Evolutionary conservation across 106 monocot genomes (phyloP).

Genomic region (Phalaenopsis aphrodite): DNA sequence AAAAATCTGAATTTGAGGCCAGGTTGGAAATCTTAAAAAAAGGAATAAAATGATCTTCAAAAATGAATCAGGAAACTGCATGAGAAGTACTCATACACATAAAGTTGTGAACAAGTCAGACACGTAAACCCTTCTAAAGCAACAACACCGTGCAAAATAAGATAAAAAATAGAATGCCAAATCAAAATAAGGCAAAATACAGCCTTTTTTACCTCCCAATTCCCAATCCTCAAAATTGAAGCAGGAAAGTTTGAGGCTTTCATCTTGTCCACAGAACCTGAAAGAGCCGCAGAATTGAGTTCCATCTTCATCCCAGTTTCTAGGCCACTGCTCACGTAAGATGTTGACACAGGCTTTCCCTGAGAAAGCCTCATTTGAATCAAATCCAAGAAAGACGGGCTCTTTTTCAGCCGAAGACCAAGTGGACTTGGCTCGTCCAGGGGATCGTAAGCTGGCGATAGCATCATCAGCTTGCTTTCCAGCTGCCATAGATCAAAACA

Average conservation of each 20-base stretch:
- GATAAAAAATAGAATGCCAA: neutral
- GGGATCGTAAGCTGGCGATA: slow-evolving; percentile 21
- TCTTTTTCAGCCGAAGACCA: slow-evolving; percentile 62
- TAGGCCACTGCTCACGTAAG: slow-evolving; percentile 5
- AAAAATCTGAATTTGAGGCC: too few species aligned
- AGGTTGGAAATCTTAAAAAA: neutral
- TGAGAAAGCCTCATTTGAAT: slow-evolving; percentile 57
- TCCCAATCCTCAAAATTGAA: slow-evolving; percentile 48
- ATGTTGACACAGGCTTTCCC: slow-evolving; percentile 12
- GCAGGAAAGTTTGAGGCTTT: slow-evolving; percentile 79
- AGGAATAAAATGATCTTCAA: neutral
- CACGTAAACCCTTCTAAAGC: neutral
- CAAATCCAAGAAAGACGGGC: slow-evolving; percentile 68
- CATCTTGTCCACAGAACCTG: slow-evolving; percentile 36
- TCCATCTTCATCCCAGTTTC: slow-evolving; percentile 40
- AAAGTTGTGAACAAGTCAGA: neutral
- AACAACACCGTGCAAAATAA: neutral
- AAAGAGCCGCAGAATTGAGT: slow-evolving; percentile 24
- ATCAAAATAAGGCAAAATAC: neutral
- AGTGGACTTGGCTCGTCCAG: slow-evolving; percentile 63
- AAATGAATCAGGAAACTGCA: neutral
- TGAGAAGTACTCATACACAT: neutral
- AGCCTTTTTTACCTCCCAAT: slow-evolving; percentile 34
- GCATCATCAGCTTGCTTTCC: neutral
- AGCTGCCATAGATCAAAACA: slow-evolving; percentile 10